Base-by-base conservation (phyloP, 2,329 filamentous ascomycete genomes). In the Trichophyton equinum region DNA sequence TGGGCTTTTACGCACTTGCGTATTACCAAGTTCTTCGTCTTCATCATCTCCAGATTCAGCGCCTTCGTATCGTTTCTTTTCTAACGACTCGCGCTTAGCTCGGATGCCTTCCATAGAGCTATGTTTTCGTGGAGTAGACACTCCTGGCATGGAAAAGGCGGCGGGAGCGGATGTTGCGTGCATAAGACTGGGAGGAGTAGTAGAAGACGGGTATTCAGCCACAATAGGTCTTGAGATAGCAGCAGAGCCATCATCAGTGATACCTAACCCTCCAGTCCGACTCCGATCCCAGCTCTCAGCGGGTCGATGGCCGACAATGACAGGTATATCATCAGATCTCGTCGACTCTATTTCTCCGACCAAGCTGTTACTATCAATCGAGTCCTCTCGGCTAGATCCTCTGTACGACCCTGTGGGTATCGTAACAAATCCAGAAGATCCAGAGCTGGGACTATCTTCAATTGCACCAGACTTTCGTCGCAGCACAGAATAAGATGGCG, bases 1-100 rank as follows among this genome's bases (percentile, higher is more conserved):
- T 72, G 73, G 87, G 74, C 75, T 78, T 63, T 73, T 75, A 20
- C 76, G 78, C 62, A 74, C 73, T 67, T 76, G 77, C 15, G 76
- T 69, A 66, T 80, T 79, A 6, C 89, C 91, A 4, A 95, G 80
- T 69, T 96, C 92, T 62, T 96, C 91, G 65, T 96, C 92, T 74
- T 96, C 92, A 67, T 96, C 92, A 68, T 96, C 92, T 3, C 91
- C 91, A 33, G 89, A 95, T 68, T 96, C 92, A 13, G 84, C 85
- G 60, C 88, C 85, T 67, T 95, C 89, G 42, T 84, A 72, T 4
- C 83, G 82, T 51, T 85, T 82, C 67, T 84, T 89, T 68, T 95
- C 89, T 38, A 89, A 74, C 5, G 85, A 85, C 65, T 91, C 87
- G 36, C 87, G 84, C 72, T 88, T 92, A 2, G 84, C 83, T 64